Percentiles rank a stretch among this genome's conserved stretches.
Evolutionary conservation across 768 basidiomycete species (phyloP).

Genomic region (Termitomyces sp.): DNA sequence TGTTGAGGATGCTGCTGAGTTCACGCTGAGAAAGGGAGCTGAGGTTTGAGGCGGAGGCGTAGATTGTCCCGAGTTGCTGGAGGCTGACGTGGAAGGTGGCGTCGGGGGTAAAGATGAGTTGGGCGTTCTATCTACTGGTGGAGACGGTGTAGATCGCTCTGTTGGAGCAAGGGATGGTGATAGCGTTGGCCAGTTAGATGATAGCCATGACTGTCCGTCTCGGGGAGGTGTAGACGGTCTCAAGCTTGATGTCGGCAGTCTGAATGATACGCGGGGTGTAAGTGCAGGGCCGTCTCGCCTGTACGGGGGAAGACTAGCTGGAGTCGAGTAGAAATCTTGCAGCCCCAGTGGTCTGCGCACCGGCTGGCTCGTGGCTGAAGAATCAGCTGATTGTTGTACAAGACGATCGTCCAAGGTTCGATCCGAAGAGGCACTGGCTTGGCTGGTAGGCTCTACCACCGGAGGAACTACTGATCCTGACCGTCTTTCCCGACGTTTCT

Average conservation of each 20-base stretch:
- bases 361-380: neutral
- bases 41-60: neutral
- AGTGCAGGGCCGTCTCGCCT: neutral
- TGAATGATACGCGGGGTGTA: neutral
- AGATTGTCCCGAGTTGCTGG: neutral
- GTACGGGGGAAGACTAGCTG: neutral
- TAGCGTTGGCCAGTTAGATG: neutral
- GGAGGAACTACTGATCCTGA: neutral
- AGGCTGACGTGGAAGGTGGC: neutral
- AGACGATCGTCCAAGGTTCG: neutral
- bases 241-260: neutral
- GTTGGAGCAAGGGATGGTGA: neutral
- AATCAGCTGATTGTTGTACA: neutral
- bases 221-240: neutral
- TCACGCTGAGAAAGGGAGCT: neutral
- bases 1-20: neutral
- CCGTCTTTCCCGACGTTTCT: neutral
- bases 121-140: neutral
- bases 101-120: neutral
- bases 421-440: neutral
- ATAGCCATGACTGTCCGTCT: neutral
- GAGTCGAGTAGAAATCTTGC: neutral
- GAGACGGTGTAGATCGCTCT: neutral
- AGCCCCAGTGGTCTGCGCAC: neutral
- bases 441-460: neutral